phyloP scores from a whole-genome alignment of 1,284 basidiomycete genomes.

The Ustilago xerochloae region DNA sequence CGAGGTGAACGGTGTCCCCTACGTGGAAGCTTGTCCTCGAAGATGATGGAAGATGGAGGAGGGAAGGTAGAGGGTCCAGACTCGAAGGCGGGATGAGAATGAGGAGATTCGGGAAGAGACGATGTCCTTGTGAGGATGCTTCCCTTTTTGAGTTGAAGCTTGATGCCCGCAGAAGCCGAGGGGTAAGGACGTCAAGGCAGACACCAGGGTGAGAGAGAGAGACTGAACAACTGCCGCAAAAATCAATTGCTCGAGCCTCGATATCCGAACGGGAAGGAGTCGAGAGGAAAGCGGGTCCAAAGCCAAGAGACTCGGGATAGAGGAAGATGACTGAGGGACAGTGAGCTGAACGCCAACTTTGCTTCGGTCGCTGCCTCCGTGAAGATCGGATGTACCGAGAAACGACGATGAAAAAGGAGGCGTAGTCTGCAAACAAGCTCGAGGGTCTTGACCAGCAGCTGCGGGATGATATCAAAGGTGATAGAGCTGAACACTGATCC shows the following conservation, averaged over 20 bases:
- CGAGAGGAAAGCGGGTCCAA: background rate
- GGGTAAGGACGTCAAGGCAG: background rate
- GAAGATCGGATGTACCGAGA: constrained; percentile 1
- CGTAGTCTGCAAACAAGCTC: no score
- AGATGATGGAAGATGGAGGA: constrained; percentile 3
- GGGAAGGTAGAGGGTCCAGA: background rate
- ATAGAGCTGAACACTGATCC: background rate
- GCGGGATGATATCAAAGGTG: background rate
- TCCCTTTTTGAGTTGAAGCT: constrained; percentile 1
- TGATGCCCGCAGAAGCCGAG: background rate
- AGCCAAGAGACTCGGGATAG: background rate
- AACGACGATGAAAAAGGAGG: no score
- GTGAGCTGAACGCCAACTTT: background rate
- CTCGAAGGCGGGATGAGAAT: background rate
- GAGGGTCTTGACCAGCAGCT: background rate
- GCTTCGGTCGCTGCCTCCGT: background rate
- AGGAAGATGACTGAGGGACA: background rate
- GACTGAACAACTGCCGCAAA: background rate
- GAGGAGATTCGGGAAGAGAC: no score
- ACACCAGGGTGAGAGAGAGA: background rate
- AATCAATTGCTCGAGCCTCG: background rate
- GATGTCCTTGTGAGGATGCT: no score
- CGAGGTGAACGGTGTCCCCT: no score
- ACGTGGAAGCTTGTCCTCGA: background rate
- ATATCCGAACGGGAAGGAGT: background rate